phyloP scores from a whole-genome alignment of 192 early-diverging fungal species.

The Coemansia sp. region DNA sequence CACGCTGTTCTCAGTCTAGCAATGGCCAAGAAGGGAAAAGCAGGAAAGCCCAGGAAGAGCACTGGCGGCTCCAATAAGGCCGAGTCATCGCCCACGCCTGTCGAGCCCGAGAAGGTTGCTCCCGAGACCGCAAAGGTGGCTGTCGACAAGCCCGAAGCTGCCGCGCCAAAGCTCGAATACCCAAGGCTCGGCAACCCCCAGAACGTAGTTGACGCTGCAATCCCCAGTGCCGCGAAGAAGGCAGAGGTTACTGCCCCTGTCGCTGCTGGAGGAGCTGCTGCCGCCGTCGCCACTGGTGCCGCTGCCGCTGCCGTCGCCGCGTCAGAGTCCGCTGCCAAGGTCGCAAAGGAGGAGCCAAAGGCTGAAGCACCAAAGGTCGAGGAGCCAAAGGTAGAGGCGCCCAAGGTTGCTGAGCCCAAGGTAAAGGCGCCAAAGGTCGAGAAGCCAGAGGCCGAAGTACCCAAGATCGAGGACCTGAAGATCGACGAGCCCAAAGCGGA shows the following conservation, averaged over 20 bases:
- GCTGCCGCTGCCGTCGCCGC: neutral
- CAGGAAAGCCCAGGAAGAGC: conserved; percentile 28
- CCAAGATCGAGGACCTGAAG: conserved; percentile 6
- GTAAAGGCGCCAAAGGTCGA: conserved; percentile 4
- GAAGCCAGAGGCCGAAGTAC: neutral
- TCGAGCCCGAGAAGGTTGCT: neutral
- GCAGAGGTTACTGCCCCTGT: conserved; percentile 6
- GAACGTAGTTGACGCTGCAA: conserved; percentile 15
- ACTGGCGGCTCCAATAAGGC: conserved; percentile 3
- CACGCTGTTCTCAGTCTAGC: neutral
- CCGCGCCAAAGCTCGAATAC: neutral
- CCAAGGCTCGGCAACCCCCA: conserved; percentile 16
- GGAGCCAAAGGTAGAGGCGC: conserved; percentile 3
- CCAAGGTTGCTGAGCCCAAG: conserved; percentile 13
- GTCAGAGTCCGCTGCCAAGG: neutral
- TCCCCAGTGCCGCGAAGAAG: conserved; percentile 18
- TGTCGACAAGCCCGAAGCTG: neutral
- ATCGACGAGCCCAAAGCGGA: conserved; percentile 8
- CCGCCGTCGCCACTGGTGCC: neutral
- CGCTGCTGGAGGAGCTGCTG: neutral
- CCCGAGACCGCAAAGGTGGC: conserved; percentile 4
- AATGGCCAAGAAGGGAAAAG: conserved; percentile 39
- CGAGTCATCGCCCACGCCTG: conserved; percentile 4
- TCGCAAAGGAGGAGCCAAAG: conserved; percentile 14
- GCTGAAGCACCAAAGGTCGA: conserved; percentile 4